A percentile compares a stretch with the other conserved stretches of the same genome.
Conservation (phyloP, 2,329 filamentous ascomycete genomes). For the Botrytis byssoidea region DNA sequence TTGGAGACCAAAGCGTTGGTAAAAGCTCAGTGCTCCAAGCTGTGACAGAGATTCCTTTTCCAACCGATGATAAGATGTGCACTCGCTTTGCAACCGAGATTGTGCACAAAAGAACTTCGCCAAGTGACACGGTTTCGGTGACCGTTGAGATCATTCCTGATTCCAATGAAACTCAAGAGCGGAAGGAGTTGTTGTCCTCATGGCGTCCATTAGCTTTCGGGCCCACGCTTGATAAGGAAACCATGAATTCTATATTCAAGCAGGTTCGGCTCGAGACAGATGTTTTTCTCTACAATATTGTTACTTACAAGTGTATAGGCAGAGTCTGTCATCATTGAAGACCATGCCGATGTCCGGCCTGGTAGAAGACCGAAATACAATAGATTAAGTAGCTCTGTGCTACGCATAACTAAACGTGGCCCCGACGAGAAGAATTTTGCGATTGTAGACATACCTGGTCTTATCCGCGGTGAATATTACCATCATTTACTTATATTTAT, state of each 20-base stretch:
- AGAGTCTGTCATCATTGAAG: neutral
- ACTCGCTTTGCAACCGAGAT: constrained; percentile 48
- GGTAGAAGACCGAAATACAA: neutral
- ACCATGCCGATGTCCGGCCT: neutral
- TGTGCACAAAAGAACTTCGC: constrained; percentile 36
- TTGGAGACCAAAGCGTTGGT: constrained; percentile 44
- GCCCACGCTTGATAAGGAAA: constrained; percentile 1
- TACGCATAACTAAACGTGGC: constrained; percentile 26
- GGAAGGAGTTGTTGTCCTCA: constrained; percentile 1
- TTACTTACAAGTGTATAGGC: neutral
- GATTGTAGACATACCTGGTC: constrained; percentile 36
- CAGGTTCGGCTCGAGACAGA: neutral
- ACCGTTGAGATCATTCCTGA: constrained; percentile 13
- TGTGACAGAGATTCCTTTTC: constrained; percentile 42
- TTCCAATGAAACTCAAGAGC: constrained; percentile 16
- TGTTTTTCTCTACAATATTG: too few species aligned
- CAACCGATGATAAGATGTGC: constrained; percentile 42
- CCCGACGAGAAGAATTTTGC: constrained; percentile 29
- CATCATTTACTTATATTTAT: neutral
- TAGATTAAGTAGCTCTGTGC: constrained; percentile 25
- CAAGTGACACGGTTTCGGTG: constrained; percentile 17
- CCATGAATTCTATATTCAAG: constrained; percentile 1
- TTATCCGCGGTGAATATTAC: constrained; percentile 28
- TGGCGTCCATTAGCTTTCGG: constrained; percentile 6
- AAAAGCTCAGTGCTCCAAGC: constrained; percentile 40